phyloP scores from a whole-genome alignment of 139 green algal species.

The Closterium sp. region DNA sequence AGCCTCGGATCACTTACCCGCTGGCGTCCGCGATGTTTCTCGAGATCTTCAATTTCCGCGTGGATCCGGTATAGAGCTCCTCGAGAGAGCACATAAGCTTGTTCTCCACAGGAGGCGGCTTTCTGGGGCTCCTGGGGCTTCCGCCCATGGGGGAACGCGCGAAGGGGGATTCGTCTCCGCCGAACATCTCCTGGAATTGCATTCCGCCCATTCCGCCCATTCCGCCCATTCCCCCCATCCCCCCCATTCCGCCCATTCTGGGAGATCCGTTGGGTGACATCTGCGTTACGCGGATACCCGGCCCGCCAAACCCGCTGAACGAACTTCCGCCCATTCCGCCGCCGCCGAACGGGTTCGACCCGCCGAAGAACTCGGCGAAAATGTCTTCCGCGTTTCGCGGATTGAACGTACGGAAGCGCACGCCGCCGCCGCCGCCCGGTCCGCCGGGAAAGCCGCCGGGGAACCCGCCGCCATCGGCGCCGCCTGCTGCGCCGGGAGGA shows the following conservation, averaged over 20 bases:
- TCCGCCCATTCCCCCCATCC: conserved; percentile 9
- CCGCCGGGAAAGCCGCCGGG: not conserved
- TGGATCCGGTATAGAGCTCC: conserved; percentile 66
- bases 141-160: not conserved
- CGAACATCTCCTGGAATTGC: conserved; percentile 29
- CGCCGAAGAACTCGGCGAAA: conserved; percentile 56
- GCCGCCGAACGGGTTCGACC: conserved; percentile 42
- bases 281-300: not conserved
- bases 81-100: conserved; percentile 61
- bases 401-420: conserved; percentile 24
- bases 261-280: not conserved
- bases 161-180: conserved; percentile 10
- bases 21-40: conserved; percentile 58
- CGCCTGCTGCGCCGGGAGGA: conserved; percentile 21
- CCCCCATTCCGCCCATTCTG: conserved; percentile 7
- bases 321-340: conserved; percentile 34
- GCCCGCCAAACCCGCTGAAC: not conserved
- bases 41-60: conserved; percentile 71
- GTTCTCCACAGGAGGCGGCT: conserved; percentile 46
- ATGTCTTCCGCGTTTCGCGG: conserved; percentile 50
- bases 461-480: not conserved
- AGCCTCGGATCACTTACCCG: conserved; percentile 28
- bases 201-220: conserved; percentile 18
- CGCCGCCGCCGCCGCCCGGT: conserved; percentile 32
- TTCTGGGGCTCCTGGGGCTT: conserved; percentile 4